Base-by-base conservation (phyloP, 345 rosid species). In the Dipteronia sinensis region DNA sequence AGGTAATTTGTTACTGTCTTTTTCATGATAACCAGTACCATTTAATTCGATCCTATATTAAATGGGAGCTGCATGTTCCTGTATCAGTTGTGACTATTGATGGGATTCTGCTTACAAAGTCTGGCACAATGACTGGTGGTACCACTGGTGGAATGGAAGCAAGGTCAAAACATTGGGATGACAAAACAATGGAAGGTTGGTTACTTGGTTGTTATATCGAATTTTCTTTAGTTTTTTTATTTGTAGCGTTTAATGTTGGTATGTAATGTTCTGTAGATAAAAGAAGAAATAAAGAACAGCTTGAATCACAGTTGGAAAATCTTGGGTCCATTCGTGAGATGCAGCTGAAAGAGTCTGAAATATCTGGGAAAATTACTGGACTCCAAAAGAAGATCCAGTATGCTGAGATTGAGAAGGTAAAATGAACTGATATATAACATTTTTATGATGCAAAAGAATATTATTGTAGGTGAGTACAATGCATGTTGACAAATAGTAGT, bases 81-180 rank as follows among this genome's bases (percentile, higher is more conserved):
- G 76, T 78, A 25, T 75, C 83, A 96, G 99, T 94, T 89, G 99
- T 96, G 67, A 96, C 98, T 75, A 89, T 90, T 84, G 99, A 96
- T 84, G 99, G 99, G 76, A 90, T 89, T 77, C 82, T 96, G 59
- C 98, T 96, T 49, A 87, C 99, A 44, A 96, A 92, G 87, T 82
- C 98, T 79, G 99, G 99, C 74, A 96, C 98, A 80, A 96, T 96
- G 99, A 96, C 98, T 83, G 99, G 99, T 84, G 99, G 99, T 79
- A 94, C 98, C 70, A 94, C 90, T 82, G 97, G 99, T 77, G 98
- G 98, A 80, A 94, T 96, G 97, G 99, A 96, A 88, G 98, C 98
- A 5, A 91, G 92, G 83, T 96, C 98, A 63, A 96, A 88, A 70
- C 89, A 96, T 80, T 94, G 99, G 98, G 98, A 96, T 88, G 98